Evolutionary conservation across 345 rosid genomes (phyloP).

Genomic region (Chamaenerion angustifolium): DNA sequence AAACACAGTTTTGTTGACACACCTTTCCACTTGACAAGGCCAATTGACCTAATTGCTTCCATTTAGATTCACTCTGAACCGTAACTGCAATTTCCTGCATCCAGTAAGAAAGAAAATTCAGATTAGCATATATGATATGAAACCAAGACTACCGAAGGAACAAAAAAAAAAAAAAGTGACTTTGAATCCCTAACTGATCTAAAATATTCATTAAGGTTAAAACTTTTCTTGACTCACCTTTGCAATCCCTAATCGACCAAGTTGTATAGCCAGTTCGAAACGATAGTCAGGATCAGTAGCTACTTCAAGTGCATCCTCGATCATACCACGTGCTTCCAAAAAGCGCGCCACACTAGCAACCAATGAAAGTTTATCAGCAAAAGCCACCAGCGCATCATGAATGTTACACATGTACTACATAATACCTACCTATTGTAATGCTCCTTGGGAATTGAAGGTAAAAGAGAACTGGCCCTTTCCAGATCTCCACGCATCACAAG

Average conservation of each 20-base stretch:
- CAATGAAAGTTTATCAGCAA: conserved; percentile 13
- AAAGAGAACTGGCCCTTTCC: conserved; percentile 29
- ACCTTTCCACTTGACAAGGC: conserved; percentile 98
- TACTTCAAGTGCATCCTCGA: conserved; percentile 89
- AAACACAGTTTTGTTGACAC: not conserved
- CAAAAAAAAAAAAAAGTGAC: not conserved
- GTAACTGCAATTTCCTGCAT: conserved; percentile 74
- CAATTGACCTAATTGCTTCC: conserved; percentile 97
- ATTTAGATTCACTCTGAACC: conserved; percentile 81
- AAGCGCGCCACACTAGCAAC: conserved; percentile 82
- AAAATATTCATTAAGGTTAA: not conserved
- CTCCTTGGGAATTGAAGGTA: conserved; percentile 38
- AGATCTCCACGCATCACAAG: conserved; percentile 46
- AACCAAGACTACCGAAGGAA: not conserved
- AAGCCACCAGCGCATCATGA: not conserved
- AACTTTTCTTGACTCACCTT: conserved; percentile 30
- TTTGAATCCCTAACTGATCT: no score
- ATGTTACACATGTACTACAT: no score
- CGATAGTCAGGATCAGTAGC: conserved; percentile 95
- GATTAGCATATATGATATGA: not conserved
- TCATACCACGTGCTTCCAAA: conserved; percentile 97
- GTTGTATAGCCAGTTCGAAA: conserved; percentile 92
- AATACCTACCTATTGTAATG: conserved; percentile 29
- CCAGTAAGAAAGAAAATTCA: conserved; percentile 1
- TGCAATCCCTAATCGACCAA: conserved; percentile 86